Evolutionary conservation across 805 yeast genomes (phyloP).

Genomic region (Tetrapisispora namnaoensis): DNA sequence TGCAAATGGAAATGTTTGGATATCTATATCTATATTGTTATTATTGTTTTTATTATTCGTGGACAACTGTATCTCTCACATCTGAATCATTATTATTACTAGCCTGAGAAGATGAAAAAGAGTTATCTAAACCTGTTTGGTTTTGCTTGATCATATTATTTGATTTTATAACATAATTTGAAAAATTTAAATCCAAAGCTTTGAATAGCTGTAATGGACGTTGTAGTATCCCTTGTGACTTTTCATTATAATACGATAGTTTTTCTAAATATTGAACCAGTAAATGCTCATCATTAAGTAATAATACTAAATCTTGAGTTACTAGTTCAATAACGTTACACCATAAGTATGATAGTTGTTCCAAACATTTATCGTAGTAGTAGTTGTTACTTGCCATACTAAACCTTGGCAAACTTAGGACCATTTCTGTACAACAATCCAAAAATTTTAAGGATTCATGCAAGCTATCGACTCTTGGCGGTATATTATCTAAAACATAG

Average conservation of each 20-base stretch:
- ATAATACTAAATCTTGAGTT: slow-evolving; percentile 14
- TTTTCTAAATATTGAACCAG: slow-evolving; percentile 15
- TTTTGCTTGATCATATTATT: not conserved
- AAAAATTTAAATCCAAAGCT: slow-evolving; percentile 9
- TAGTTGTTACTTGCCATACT: slow-evolving; percentile 28
- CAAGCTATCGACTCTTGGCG: slow-evolving; percentile 22
- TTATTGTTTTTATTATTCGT: not conserved
- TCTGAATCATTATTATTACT: not conserved
- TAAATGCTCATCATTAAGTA: slow-evolving; percentile 12
- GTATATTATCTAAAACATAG: slow-evolving; percentile 25
- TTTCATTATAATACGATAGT: slow-evolving; percentile 18
- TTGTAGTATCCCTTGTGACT: slow-evolving; percentile 16
- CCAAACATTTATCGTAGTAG: slow-evolving; percentile 29
- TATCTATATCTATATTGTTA: not conserved
- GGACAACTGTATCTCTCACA: not conserved
- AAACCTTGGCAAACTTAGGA: slow-evolving; percentile 25
- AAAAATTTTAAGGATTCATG: slow-evolving; percentile 23
- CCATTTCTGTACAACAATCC: slow-evolving; percentile 23
- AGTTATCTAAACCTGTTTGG: not conserved
- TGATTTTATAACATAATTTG: not conserved
- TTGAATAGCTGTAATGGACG: slow-evolving; percentile 22
- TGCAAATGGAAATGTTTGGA: not conserved
- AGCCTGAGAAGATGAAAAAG: slow-evolving; percentile 1
- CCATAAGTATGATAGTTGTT: slow-evolving; percentile 28
- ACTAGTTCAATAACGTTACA: slow-evolving; percentile 22